A percentile compares a stretch with the other conserved stretches of the same genome.
phyloP scores from a whole-genome alignment of 2,329 filamentous ascomycete species.

The Podosphaera fusca region DNA sequence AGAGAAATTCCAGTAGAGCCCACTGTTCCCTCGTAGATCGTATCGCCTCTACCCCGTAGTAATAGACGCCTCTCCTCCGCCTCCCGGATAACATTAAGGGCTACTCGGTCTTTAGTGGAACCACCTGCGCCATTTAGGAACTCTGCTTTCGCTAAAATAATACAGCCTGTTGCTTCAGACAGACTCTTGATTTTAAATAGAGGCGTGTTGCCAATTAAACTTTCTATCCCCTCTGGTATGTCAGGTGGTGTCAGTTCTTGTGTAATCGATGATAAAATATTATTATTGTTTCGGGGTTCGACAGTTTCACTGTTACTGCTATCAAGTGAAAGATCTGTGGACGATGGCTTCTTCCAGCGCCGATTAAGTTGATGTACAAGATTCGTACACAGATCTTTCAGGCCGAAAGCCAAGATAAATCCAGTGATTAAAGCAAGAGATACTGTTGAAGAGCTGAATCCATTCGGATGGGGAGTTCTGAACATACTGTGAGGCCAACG shows the following conservation, averaged over 20 bases:
- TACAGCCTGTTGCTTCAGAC: conserved; percentile 66
- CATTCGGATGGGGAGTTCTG: conserved; percentile 34
- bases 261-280: conserved; percentile 14
- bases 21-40: conserved; percentile 92
- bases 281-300: conserved; percentile 32
- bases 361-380: conserved; percentile 41
- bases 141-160: conserved; percentile 84
- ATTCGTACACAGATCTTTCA: conserved; percentile 61
- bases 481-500: conserved; percentile 23
- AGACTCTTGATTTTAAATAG: conserved; percentile 69
- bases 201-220: conserved; percentile 81
- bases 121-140: conserved; percentile 88
- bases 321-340: conserved; percentile 10
- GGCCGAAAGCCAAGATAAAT: conserved; percentile 48
- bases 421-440: conserved; percentile 56
- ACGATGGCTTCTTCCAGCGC: conserved; percentile 14
- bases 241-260: conserved; percentile 6
- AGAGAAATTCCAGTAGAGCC: conserved; percentile 92
- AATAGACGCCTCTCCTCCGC: conserved; percentile 62
- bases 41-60: conserved; percentile 62
- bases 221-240: conserved; percentile 64
- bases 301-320: conserved; percentile 20
- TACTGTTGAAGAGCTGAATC: conserved; percentile 41
- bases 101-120: conserved; percentile 87
- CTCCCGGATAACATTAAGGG: conserved; percentile 63